Conservation (phyloP, 768 basidiomycete species). For the Boletales sp. region DNA sequence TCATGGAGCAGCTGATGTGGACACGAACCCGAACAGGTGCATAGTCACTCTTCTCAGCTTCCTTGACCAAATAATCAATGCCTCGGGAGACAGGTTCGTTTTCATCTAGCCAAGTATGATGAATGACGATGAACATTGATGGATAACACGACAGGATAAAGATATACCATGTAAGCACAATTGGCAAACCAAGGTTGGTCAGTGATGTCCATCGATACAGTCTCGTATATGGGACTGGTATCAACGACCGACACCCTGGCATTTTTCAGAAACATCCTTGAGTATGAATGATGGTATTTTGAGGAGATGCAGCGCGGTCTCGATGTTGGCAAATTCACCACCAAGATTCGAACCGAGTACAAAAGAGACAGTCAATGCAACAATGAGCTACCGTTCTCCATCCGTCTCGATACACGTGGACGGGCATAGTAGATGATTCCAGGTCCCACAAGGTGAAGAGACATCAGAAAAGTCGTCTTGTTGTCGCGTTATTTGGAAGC, state of each 20-base stretch:
- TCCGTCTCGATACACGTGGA: too few species aligned
- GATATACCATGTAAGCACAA: conserved; percentile 79
- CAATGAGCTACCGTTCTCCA: background rate
- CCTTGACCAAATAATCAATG: conserved; percentile 65
- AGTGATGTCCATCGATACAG: conserved; percentile 91
- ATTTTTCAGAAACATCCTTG: conserved; percentile 13
- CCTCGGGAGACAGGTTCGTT: conserved; percentile 60
- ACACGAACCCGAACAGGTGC: too few species aligned
- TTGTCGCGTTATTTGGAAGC: conserved; percentile 57
- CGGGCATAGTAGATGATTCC: background rate
- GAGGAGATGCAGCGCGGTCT: conserved; percentile 68
- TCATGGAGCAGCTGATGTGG: too few species aligned
- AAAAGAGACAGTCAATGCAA: conserved; percentile 52
- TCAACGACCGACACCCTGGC: conserved; percentile 48
- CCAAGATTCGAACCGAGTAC: conserved; percentile 91
- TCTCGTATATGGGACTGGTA: conserved; percentile 92
- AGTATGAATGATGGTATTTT: conserved; percentile 44
- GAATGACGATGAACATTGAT: background rate
- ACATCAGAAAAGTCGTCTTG: conserved; percentile 33
- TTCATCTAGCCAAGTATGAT: conserved; percentile 52
- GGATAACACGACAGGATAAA: background rate
- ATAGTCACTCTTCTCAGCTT: too few species aligned
- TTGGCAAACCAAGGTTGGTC: conserved; percentile 90
- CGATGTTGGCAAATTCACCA: conserved; percentile 80
- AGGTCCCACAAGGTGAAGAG: background rate